These are phyloP conservation scores for Aspergillus sp. DNA, from an alignment of 2,329 filamentous ascomycete species.

Conservation along the genomic window DNA sequence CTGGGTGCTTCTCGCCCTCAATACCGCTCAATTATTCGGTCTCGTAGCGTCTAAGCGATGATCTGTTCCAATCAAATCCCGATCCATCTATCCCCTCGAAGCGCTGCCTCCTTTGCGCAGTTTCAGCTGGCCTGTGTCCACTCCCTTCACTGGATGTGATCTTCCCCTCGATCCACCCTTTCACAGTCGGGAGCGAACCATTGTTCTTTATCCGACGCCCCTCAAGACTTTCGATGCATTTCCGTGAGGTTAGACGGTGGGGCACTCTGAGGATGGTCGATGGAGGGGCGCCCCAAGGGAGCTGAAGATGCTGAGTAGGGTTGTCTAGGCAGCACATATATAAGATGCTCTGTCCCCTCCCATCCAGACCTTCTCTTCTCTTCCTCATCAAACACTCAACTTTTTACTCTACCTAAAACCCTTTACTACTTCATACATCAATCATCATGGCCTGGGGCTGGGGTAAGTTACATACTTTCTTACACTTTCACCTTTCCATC, in stretches of 20 bases:
- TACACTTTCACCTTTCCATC: neutral
- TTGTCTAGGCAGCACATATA: constrained; percentile 5
- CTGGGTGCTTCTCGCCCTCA: neutral
- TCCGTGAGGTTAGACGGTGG: constrained; percentile 3
- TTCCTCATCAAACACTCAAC: neutral
- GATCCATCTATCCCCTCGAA: neutral
- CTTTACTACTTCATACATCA: constrained; percentile 10
- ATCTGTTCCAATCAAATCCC: neutral
- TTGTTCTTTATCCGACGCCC: neutral
- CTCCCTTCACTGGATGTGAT: neutral
- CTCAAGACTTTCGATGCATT: neutral
- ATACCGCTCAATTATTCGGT: neutral
- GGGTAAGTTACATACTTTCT: constrained; percentile 26
- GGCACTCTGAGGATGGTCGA: neutral
- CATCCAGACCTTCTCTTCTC: neutral
- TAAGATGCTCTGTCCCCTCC: constrained; percentile 4
- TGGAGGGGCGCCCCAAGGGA: constrained; percentile 3
- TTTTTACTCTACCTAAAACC: constrained; percentile 4
- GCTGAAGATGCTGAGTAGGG: constrained; percentile 5
- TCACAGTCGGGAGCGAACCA: neutral
- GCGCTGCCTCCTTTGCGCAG: neutral
- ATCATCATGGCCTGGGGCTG: constrained; percentile 40
- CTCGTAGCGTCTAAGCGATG: neutral
- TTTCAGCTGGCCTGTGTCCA: neutral
- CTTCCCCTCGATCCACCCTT: constrained; percentile 6